Evolutionary conservation across 2,329 filamentous ascomycete genomes (phyloP).

Genomic region (Thelonectria rubi): DNA sequence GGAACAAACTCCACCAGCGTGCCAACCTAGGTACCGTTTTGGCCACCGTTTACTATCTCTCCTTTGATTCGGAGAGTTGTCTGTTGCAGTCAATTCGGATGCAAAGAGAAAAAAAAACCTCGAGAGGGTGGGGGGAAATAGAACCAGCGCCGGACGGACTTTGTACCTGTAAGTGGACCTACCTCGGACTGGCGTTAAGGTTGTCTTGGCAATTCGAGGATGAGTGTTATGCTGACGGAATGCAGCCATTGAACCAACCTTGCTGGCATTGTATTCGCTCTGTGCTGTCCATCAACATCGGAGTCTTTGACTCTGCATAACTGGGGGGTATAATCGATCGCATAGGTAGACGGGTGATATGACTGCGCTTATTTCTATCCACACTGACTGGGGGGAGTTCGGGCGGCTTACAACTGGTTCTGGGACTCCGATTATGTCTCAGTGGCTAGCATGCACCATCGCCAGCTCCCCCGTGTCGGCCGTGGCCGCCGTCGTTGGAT

Average conservation of each 20-base stretch:
- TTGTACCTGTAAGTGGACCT: slow-evolving; percentile 16
- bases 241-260: slow-evolving; percentile 18
- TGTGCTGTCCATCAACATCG: slow-evolving; percentile 15
- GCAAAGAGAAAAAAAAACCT: slow-evolving; percentile 20
- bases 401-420: no score
- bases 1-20: slow-evolving; percentile 13
- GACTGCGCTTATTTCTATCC: background rate
- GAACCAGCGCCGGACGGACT: slow-evolving; percentile 10
- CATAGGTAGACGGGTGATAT: slow-evolving; percentile 1
- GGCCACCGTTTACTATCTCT: slow-evolving; percentile 38
- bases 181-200: slow-evolving; percentile 31
- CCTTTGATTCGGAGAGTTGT: slow-evolving; percentile 20
- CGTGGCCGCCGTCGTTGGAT: slow-evolving; percentile 28
- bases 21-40: slow-evolving; percentile 30
- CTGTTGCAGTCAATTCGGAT: slow-evolving; percentile 17
- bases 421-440: slow-evolving; percentile 11
- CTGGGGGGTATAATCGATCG: background rate
- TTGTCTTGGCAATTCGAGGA: slow-evolving; percentile 36
- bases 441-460: background rate
- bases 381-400: slow-evolving; percentile 4
- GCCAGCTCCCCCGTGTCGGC: slow-evolving; percentile 27
- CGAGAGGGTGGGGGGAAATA: slow-evolving; percentile 31
- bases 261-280: slow-evolving; percentile 11
- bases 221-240: slow-evolving; percentile 29
- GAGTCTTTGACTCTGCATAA: slow-evolving; percentile 11